Conservation (phyloP, 208 protist genomes). For the Acanthamoeba culbertsoni region DNA sequence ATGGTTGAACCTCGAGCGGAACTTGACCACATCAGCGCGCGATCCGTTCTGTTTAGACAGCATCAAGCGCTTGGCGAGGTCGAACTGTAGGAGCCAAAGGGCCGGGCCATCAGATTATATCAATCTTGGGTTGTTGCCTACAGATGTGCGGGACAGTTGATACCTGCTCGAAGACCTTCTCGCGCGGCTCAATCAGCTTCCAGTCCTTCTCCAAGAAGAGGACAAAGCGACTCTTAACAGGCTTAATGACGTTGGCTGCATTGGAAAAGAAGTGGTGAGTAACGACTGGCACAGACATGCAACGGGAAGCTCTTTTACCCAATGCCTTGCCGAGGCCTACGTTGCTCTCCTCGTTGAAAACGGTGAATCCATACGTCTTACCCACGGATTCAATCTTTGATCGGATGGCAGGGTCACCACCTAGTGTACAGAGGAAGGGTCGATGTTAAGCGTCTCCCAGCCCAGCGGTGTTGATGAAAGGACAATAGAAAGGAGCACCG, state of each 20-base stretch:
- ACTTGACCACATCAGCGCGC: slow-evolving; percentile 3
- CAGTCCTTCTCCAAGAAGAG: slow-evolving; percentile 42
- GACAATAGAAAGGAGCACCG: not conserved
- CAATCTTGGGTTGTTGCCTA: too few relatives aligned
- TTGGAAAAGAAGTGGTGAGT: not conserved
- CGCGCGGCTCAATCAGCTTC: not conserved
- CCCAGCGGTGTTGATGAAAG: not conserved
- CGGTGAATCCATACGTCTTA: not conserved
- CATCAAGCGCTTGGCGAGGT: not conserved
- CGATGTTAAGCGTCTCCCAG: not conserved
- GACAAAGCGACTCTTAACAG: not conserved
- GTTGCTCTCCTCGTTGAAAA: slow-evolving; percentile 11
- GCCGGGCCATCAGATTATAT: too few relatives aligned
- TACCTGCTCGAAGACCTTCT: not conserved
- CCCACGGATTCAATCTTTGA: slow-evolving; percentile 14
- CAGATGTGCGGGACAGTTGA: too few relatives aligned
- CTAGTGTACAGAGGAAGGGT: not conserved
- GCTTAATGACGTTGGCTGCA: not conserved
- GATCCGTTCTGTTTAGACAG: not conserved
- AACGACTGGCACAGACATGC: not conserved
- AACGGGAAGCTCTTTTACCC: not conserved
- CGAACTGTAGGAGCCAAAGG: not conserved
- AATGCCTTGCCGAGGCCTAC: slow-evolving; percentile 4
- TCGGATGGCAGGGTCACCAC: not conserved
- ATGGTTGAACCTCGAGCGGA: not conserved